These are phyloP conservation scores for Hanseniaspora singularis DNA, from an alignment of 805 yeast genomes.

Conservation along the genomic window DNA sequence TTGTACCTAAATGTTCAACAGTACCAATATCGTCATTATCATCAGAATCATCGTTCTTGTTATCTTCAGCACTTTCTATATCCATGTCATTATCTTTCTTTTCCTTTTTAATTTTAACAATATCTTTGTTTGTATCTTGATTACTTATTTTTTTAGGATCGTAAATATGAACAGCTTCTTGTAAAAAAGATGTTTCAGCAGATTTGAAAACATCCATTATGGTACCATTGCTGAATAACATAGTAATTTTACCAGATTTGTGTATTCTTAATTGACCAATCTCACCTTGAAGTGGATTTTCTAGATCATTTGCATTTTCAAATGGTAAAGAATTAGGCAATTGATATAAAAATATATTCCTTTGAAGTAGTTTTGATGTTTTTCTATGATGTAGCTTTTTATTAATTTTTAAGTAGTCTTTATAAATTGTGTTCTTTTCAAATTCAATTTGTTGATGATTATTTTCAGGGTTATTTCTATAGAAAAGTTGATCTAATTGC, in stretches of 20 bases:
- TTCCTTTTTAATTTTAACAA: constrained; percentile 39
- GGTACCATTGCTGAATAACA: constrained; percentile 49
- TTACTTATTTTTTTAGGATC: constrained; percentile 29
- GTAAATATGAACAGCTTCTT: constrained; percentile 55
- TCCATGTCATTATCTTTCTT: constrained; percentile 25
- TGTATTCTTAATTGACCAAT: constrained; percentile 68
- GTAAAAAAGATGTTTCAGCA: constrained; percentile 53
- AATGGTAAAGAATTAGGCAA: constrained; percentile 31
- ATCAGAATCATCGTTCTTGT: constrained; percentile 18
- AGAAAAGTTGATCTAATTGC: constrained; percentile 9
- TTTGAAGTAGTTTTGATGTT: constrained; percentile 25
- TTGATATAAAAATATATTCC: constrained; percentile 25
- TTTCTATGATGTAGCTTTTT: constrained; percentile 22
- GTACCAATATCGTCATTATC: constrained; percentile 20
- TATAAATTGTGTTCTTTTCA: constrained; percentile 11
- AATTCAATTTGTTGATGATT: constrained; percentile 4
- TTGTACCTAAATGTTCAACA: constrained; percentile 11
- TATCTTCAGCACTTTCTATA: constrained; percentile 19
- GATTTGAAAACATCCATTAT: constrained; percentile 64
- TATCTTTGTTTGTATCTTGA: constrained; percentile 31
- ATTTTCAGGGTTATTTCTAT: constrained; percentile 10
- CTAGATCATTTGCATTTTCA: constrained; percentile 2
- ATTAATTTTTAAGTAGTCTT: constrained; percentile 19
- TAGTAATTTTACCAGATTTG: constrained; percentile 68
- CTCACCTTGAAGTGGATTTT: constrained; percentile 37